A percentile compares a stretch with the other conserved stretches of the same genome.
phyloP scores from a whole-genome alignment of 345 rosid genomes.

The Cochlearia excelsa region DNA sequence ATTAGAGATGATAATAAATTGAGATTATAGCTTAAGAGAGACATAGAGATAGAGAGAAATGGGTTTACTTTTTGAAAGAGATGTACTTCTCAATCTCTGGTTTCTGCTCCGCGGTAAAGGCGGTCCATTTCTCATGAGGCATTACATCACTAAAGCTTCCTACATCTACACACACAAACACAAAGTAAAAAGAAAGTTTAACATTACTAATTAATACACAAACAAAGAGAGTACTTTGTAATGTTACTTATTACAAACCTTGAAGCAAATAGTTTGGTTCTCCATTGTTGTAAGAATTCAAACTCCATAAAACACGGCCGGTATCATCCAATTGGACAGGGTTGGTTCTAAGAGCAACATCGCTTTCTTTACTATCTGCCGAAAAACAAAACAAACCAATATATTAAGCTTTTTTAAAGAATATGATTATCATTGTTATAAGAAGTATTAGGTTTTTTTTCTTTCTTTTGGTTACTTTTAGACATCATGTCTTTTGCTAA shows the following conservation, averaged over 20 bases:
- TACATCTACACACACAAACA: constrained; percentile 43
- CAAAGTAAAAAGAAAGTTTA: not conserved
- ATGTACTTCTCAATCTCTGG: constrained; percentile 58
- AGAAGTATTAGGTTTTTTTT: too few relatives aligned
- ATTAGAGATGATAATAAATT: too few relatives aligned
- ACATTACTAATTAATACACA: constrained; percentile 8
- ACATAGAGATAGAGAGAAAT: too few relatives aligned
- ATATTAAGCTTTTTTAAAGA: too few relatives aligned
- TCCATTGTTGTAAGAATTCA: constrained; percentile 39
- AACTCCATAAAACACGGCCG: constrained; percentile 63
- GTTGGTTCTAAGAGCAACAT: constrained; percentile 68
- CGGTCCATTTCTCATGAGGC: constrained; percentile 59
- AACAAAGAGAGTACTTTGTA: not conserved
- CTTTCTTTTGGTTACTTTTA: constrained; percentile 37
- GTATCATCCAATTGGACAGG: constrained; percentile 47
- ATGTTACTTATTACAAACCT: constrained; percentile 42
- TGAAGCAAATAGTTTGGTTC: constrained; percentile 57
- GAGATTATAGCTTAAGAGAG: too few relatives aligned
- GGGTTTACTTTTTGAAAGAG: constrained; percentile 44
- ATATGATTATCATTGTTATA: too few relatives aligned
- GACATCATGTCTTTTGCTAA: constrained; percentile 38
- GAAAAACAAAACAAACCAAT: not conserved
- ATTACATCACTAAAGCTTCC: constrained; percentile 37
- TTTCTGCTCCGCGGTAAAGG: constrained; percentile 53
- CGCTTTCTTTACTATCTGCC: constrained; percentile 48